phyloP scores from a whole-genome alignment of 2,329 filamentous ascomycete species.

The Escovopsis sp. region DNA sequence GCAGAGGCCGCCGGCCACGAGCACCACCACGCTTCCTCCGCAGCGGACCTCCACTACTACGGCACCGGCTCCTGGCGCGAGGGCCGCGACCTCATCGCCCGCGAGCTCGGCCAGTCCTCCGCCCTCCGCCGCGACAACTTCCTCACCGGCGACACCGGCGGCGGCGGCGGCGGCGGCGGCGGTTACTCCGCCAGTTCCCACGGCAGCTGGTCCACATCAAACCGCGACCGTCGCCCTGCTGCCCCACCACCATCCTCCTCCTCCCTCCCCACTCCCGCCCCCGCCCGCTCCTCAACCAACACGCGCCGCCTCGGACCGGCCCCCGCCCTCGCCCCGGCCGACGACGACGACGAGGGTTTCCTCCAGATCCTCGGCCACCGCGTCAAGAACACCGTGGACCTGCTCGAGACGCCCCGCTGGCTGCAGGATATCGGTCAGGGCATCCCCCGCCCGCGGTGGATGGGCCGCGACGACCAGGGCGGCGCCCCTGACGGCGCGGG shows the following conservation, averaged over 20 bases:
- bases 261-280: slow-evolving; percentile 35
- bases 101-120: slow-evolving; percentile 57
- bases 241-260: slow-evolving; percentile 19
- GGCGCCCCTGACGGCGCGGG: slow-evolving; percentile 11
- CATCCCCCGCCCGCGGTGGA: slow-evolving; percentile 70
- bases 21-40: too few relatives aligned
- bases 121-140: slow-evolving; percentile 33
- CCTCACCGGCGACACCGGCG: too few relatives aligned
- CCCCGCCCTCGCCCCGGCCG: slow-evolving; percentile 29
- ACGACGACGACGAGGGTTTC: slow-evolving; percentile 57
- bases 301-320: slow-evolving; percentile 16
- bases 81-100: slow-evolving; percentile 77
- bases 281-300: slow-evolving; percentile 20
- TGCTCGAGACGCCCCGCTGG: slow-evolving; percentile 69
- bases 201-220: slow-evolving; percentile 2
- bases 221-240: slow-evolving; percentile 18
- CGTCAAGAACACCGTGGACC: slow-evolving; percentile 85
- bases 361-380: slow-evolving; percentile 73
- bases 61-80: slow-evolving; percentile 82
- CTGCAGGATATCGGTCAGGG: slow-evolving; percentile 53
- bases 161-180: slow-evolving; percentile 4
- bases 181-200: neutral
- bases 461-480: slow-evolving; percentile 42
- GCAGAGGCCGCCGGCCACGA: slow-evolving; percentile 44
- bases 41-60: slow-evolving; percentile 36